A percentile compares a stretch with the other conserved stretches of the same genome.
phyloP scores from a whole-genome alignment of 2,329 filamentous ascomycete species.

The Fusarium metavorans region DNA sequence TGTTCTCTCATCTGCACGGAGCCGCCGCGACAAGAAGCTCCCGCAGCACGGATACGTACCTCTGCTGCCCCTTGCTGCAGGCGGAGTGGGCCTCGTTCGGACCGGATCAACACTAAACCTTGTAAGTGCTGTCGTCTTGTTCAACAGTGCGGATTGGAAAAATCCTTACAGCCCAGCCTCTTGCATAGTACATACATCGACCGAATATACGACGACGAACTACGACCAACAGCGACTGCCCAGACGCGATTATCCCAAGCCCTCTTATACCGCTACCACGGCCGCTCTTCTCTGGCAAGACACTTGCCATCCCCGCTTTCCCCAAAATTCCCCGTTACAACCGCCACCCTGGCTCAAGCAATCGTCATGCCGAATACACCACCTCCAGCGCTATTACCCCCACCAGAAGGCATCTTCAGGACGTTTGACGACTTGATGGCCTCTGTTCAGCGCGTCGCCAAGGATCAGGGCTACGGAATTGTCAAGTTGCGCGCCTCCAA shows the following conservation, averaged over 20 bases:
- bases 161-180: slow-evolving; percentile 55
- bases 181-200: slow-evolving; percentile 39
- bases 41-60: slow-evolving; percentile 31
- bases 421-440: slow-evolving; percentile 70
- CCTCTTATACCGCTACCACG: slow-evolving; percentile 18
- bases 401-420: slow-evolving; percentile 70
- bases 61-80: slow-evolving; percentile 22
- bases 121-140: slow-evolving; percentile 45
- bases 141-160: slow-evolving; percentile 59
- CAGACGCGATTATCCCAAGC: slow-evolving; percentile 34
- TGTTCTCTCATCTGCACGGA: slow-evolving; percentile 29
- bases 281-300: slow-evolving; percentile 17
- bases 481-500: slow-evolving; percentile 73
- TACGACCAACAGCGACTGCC: slow-evolving; percentile 37
- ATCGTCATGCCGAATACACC: slow-evolving; percentile 61
- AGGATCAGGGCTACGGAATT: slow-evolving; percentile 72
- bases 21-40: slow-evolving; percentile 29
- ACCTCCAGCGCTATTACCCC: slow-evolving; percentile 62
- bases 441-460: slow-evolving; percentile 69
- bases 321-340: slow-evolving; percentile 44
- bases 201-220: slow-evolving; percentile 20
- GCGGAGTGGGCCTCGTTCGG: slow-evolving; percentile 37
- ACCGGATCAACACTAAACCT: slow-evolving; percentile 57
- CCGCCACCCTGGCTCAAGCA: slow-evolving; percentile 50
- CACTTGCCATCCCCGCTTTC: slow-evolving; percentile 40